Base-by-base conservation (phyloP, 768 basidiomycete species). In the Epithele typhae region DNA sequence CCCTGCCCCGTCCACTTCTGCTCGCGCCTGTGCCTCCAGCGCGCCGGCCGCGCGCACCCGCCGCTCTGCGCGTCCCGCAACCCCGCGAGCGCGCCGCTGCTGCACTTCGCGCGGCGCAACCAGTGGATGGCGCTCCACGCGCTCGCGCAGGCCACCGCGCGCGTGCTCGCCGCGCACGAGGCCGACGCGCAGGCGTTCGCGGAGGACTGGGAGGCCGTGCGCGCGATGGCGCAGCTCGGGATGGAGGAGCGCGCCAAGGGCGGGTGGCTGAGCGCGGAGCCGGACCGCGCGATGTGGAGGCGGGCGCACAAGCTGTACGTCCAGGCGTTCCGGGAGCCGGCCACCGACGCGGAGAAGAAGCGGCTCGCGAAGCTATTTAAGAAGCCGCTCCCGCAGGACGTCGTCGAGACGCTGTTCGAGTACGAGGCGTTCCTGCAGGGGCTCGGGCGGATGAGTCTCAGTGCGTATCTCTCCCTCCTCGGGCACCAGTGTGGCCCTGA, bases 41-140 rank as follows among this genome's bases (percentile, higher is more conserved):
- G 87, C 30, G 79, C 86, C 0, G 75, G 73, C 1, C 73, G 73
- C 48, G 72, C 72, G 0, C 89, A 92, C 51, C 77, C 84, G 0
- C 66, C 92, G 3, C 70, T 93, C 10, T 94, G 92, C 54, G 73
- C 82, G 4, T 68, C 75, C 3, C 83, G 84, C 49, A 94, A 92
- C 60, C 87, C 87, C 0, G 79, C 78, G 5, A 77, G 76, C 4
- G 63, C 70, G 3, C 74, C 80, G 0, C 73, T 93, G 3, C 54
- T 90, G 14, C 69, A 69, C 36, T 82, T 79, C 54, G 81, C 80
- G 11, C 71, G 79, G 42, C 66, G 73, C n/a, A 64, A 71, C 9
- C 64, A 79, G 43, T 90, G 87, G 84, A 78, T 89, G 75, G 83
- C 80, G 4, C 64, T 92, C 14, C 82, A 89, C 55, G 88, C 88